phyloP scores from a whole-genome alignment of 108 stramenopile species.

The Skeletonema grethae region DNA sequence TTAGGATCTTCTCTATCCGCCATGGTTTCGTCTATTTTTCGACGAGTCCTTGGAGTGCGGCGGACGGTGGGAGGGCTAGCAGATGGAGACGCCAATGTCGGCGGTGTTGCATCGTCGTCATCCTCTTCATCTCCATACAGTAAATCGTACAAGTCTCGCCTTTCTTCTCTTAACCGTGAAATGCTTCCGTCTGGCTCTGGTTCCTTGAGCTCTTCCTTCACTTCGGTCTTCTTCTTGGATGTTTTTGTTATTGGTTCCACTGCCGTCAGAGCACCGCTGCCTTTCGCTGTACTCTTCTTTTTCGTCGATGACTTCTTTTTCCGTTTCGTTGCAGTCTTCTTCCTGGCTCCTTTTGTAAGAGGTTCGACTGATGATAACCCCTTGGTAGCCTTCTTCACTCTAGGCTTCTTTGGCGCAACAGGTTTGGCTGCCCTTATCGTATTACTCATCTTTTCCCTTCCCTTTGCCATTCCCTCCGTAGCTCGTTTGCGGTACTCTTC shows the following conservation, averaged over 20 bases:
- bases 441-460: conserved; percentile 14
- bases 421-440: conserved; percentile 22
- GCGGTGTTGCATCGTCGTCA: conserved; percentile 17
- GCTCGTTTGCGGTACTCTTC: conserved; percentile 70
- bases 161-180: conserved; percentile 67
- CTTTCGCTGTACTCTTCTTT: conserved; percentile 18
- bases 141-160: conserved; percentile 82
- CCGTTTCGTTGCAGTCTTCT: conserved; percentile 17
- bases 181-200: conserved; percentile 67
- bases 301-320: conserved; percentile 20
- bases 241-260: conserved; percentile 23
- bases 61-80: conserved; percentile 9
- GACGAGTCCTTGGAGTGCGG: conserved; percentile 6
- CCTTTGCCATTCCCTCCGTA: conserved; percentile 59
- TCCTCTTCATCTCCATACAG: conserved; percentile 79
- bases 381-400: conserved; percentile 14
- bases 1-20: not conserved
- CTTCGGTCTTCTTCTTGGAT: conserved; percentile 19
- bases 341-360: conserved; percentile 5
- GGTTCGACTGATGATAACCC: conserved; percentile 2
- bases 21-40: not conserved
- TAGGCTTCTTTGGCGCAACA: conserved; percentile 25
- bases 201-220: conserved; percentile 20
- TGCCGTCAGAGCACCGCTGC: conserved; percentile 2
- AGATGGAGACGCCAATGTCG: conserved; percentile 4